A percentile compares a stretch with the other conserved stretches of the same genome.
phyloP scores from a whole-genome alignment of 805 yeast species.

The Yamadazyma scolyti region DNA sequence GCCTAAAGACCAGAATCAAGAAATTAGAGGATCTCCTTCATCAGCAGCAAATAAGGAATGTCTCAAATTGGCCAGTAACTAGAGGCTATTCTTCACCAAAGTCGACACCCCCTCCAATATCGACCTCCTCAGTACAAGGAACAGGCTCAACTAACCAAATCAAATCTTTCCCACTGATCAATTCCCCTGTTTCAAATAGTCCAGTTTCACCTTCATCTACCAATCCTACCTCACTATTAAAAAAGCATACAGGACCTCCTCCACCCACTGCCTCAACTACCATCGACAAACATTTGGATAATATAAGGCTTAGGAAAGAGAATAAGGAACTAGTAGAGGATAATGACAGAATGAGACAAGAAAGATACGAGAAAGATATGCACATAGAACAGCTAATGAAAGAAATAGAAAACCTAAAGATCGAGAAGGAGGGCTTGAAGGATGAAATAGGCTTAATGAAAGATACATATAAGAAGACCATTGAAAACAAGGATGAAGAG shows the following conservation, averaged over 20 bases:
- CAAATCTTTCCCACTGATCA: neutral
- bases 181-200: neutral
- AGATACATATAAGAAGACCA: slow-evolving; percentile 2
- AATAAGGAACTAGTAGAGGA: slow-evolving; percentile 17
- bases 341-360: slow-evolving; percentile 9
- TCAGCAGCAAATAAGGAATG: slow-evolving; percentile 60
- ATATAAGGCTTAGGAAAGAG: slow-evolving; percentile 33
- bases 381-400: slow-evolving; percentile 2
- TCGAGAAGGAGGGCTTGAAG: slow-evolving; percentile 6
- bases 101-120: slow-evolving; percentile 2
- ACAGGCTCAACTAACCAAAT: neutral
- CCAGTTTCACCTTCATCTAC: slow-evolving; percentile 4
- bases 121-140: neutral
- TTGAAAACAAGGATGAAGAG: slow-evolving; percentile 8
- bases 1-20: slow-evolving; percentile 68
- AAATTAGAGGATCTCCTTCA: slow-evolving; percentile 76
- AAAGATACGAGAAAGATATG: slow-evolving; percentile 4
- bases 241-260: slow-evolving; percentile 12
- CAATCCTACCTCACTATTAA: slow-evolving; percentile 27
- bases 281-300: slow-evolving; percentile 42
- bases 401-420: slow-evolving; percentile 4
- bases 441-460: slow-evolving; percentile 9
- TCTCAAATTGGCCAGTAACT: slow-evolving; percentile 43
- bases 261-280: slow-evolving; percentile 32
- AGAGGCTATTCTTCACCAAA: slow-evolving; percentile 8